These are phyloP conservation scores for Carallia pectinifolia DNA, from an alignment of 345 rosid species.

Conservation along the genomic window DNA sequence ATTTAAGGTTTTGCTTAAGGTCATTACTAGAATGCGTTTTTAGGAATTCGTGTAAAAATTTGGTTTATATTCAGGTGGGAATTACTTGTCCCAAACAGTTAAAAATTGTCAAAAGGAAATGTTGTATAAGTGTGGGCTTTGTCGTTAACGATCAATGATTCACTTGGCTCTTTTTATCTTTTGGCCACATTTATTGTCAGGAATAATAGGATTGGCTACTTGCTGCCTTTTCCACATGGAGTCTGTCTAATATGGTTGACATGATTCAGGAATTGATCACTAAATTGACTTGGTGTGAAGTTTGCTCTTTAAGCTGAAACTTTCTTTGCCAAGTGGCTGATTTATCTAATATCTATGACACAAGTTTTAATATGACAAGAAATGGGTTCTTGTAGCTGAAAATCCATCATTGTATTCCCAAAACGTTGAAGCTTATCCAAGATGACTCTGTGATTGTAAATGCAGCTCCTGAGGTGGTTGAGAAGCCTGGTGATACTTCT, in stretches of 20 bases:
- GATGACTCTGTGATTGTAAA: constrained; percentile 20
- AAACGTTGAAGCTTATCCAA: constrained; percentile 9
- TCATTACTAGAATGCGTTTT: no score
- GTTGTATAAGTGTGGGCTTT: constrained; percentile 1
- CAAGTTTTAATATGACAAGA: background rate
- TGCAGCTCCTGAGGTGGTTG: constrained; percentile 90
- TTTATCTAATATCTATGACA: background rate
- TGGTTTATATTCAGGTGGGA: no score
- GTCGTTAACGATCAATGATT: constrained; percentile 4
- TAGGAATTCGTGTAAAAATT: no score
- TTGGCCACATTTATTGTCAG: constrained; percentile 6
- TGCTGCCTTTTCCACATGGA: background rate
- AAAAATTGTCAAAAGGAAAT: background rate
- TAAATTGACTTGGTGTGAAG: background rate
- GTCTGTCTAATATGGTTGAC: background rate
- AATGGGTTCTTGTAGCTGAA: background rate
- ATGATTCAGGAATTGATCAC: background rate
- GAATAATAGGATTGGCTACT: background rate
- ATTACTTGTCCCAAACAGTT: background rate
- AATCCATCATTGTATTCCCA: background rate
- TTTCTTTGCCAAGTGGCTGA: background rate
- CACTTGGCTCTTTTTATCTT: background rate
- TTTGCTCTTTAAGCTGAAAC: background rate
- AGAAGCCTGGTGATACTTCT: constrained; percentile 82
- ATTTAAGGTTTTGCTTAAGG: background rate